These are phyloP conservation scores for Akebia trifoliata DNA, from an alignment of 164 flowering plant species.

Conservation along the genomic window DNA sequence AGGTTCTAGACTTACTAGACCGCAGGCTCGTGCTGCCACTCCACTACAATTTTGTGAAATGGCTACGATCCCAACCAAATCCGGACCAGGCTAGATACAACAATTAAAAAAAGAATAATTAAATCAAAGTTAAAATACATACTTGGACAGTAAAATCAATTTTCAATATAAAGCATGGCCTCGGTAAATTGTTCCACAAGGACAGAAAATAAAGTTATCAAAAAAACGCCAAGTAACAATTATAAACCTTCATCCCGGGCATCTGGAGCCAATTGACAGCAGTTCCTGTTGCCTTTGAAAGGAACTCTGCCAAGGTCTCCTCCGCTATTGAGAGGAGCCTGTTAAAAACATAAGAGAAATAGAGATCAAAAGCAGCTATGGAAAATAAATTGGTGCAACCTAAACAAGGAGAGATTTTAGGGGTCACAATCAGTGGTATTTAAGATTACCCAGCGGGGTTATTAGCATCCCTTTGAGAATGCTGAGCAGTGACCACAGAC, in stretches of 20 bases:
- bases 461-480: slow-evolving; percentile 95
- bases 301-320: too few relatives aligned
- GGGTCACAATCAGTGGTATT: neutral
- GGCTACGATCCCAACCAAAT: slow-evolving; percentile 98
- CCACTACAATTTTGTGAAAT: slow-evolving; percentile 91
- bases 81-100: slow-evolving; percentile 92
- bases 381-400: slow-evolving; percentile 8
- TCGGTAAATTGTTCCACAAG: neutral
- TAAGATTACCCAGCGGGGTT: slow-evolving; percentile 84
- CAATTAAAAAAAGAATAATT: neutral
- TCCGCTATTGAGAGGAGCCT: slow-evolving; percentile 91
- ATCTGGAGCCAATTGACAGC: slow-evolving; percentile 95
- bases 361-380: slow-evolving; percentile 14
- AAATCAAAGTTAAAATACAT: neutral
- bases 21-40: slow-evolving; percentile 48
- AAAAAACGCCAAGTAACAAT: neutral
- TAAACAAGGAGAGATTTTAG: neutral
- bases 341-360: slow-evolving; percentile 25
- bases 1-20: slow-evolving; percentile 11
- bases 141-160: neutral
- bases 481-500: slow-evolving; percentile 89
- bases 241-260: slow-evolving; percentile 87
- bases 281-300: slow-evolving; percentile 96
- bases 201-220: neutral
- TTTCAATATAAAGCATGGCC: neutral